Conservation (phyloP, 2,329 filamentous ascomycete genomes). For the Clonostachys rhizophaga region DNA sequence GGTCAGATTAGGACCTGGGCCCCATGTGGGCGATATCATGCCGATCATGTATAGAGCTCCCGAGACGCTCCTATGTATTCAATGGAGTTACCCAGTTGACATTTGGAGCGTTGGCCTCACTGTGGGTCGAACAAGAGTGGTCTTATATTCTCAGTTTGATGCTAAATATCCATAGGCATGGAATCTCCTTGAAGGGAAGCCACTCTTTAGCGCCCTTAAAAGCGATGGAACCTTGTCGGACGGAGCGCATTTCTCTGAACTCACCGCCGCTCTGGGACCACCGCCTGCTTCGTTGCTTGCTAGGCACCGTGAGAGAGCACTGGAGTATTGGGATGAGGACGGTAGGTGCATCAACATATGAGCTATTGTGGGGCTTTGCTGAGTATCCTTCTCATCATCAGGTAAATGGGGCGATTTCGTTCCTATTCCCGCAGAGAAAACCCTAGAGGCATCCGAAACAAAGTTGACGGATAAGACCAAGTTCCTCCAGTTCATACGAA, state of each 20-base stretch:
- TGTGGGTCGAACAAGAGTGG: slow-evolving; percentile 5
- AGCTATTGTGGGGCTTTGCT: neutral
- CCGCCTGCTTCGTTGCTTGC: slow-evolving; percentile 9
- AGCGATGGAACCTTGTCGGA: slow-evolving; percentile 12
- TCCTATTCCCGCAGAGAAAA: slow-evolving; percentile 10
- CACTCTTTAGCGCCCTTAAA: slow-evolving; percentile 10
- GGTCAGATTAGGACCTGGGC: slow-evolving; percentile 12
- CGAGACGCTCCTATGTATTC: slow-evolving; percentile 10
- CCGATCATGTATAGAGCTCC: slow-evolving; percentile 16
- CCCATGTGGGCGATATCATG: slow-evolving; percentile 19
- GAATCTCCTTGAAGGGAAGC: slow-evolving; percentile 11
- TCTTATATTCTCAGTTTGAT: neutral
- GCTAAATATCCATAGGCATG: slow-evolving; percentile 9
- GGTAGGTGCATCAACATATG: slow-evolving; percentile 5
- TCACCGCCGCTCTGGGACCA: slow-evolving; percentile 14
- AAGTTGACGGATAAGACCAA: slow-evolving; percentile 7
- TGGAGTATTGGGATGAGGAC: slow-evolving; percentile 13
- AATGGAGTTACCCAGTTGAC: slow-evolving; percentile 16
- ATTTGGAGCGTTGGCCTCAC: slow-evolving; percentile 20
- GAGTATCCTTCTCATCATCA: slow-evolving; percentile 1
- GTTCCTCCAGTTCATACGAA: slow-evolving; percentile 13
- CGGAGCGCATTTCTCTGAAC: slow-evolving; percentile 11
- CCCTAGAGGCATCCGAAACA: slow-evolving; percentile 10
- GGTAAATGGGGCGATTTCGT: slow-evolving; percentile 11
- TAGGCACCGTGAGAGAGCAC: slow-evolving; percentile 5